Conservation (phyloP, 108 stramenopile genomes). For the Asterionellopsis glacialis region DNA sequence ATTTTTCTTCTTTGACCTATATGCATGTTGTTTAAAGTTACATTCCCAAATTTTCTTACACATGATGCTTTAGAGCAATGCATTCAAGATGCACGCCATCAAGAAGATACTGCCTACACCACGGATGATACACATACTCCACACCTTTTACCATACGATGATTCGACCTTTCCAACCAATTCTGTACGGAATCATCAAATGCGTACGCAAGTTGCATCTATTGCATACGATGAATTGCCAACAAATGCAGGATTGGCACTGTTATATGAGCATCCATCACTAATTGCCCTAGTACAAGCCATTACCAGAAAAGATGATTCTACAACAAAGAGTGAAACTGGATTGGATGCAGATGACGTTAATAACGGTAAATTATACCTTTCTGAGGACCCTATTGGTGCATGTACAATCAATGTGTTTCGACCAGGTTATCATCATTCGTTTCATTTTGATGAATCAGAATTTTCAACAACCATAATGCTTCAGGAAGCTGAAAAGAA, state of each 20-base stretch:
- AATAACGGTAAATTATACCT: conserved; percentile 17
- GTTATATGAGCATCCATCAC: conserved; percentile 23
- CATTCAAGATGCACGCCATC: conserved; percentile 5
- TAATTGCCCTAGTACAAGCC: conserved; percentile 18
- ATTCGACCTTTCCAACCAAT: neutral
- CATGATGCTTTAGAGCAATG: conserved; percentile 8
- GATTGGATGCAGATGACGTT: conserved; percentile 4
- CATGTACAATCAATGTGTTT: conserved; percentile 47
- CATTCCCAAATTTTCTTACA: conserved; percentile 31
- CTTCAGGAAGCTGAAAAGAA: conserved; percentile 25
- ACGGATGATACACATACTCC: conserved; percentile 30
- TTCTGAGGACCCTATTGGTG: conserved; percentile 41
- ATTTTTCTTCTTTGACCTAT: neutral
- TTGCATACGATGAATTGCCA: conserved; percentile 34
- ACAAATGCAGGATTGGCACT: conserved; percentile 8
- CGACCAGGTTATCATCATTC: conserved; percentile 26
- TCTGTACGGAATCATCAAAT: conserved; percentile 33
- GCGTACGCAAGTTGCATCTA: conserved; percentile 38
- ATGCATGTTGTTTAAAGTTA: conserved; percentile 12
- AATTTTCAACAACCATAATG: conserved; percentile 49
- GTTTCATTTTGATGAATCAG: conserved; percentile 51
- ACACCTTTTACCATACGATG: conserved; percentile 12
- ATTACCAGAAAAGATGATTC: neutral
- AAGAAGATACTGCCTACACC: conserved; percentile 28
- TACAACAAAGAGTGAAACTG: too few species aligned